Percentiles rank a stretch among this genome's conserved stretches.
These are phyloP conservation scores for Jackrogersella multiformis DNA, from an alignment of 495 filamentous ascomycete genomes.

Conservation along the genomic window DNA sequence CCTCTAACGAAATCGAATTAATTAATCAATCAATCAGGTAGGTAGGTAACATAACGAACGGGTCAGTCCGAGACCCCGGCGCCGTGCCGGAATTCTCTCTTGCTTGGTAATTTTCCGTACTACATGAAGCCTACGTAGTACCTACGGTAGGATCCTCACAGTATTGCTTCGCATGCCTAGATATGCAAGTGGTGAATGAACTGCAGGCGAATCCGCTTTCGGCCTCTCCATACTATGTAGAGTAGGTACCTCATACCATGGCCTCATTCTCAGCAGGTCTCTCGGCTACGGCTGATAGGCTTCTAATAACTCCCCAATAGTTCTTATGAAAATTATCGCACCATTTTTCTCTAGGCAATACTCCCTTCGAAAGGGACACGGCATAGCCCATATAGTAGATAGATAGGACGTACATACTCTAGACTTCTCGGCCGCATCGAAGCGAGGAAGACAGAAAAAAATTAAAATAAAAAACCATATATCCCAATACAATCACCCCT, in stretches of 20 bases:
- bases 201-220: conserved; percentile 32
- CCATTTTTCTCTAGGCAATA: conserved; percentile 30
- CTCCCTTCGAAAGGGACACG: conserved; percentile 11
- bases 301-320: background rate
- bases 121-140: conserved; percentile 21
- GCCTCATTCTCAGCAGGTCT: conserved; percentile 31
- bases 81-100: conserved; percentile 18
- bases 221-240: conserved; percentile 26
- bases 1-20: conserved; percentile 3
- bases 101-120: conserved; percentile 14
- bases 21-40: too few species aligned
- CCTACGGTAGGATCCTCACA: conserved; percentile 26
- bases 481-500: conserved; percentile 26
- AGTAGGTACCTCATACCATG: conserved; percentile 19
- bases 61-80: conserved; percentile 24
- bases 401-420: conserved; percentile 14
- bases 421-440: conserved; percentile 17
- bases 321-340: conserved; percentile 18
- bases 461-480: too few species aligned
- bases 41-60: background rate
- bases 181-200: conserved; percentile 7
- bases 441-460: background rate
- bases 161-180: conserved; percentile 30
- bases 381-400: conserved; percentile 16
- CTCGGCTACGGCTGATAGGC: conserved; percentile 28